Evolutionary conservation across 768 basidiomycete species (phyloP).

Genomic region (Suillus subalutaceus): DNA sequence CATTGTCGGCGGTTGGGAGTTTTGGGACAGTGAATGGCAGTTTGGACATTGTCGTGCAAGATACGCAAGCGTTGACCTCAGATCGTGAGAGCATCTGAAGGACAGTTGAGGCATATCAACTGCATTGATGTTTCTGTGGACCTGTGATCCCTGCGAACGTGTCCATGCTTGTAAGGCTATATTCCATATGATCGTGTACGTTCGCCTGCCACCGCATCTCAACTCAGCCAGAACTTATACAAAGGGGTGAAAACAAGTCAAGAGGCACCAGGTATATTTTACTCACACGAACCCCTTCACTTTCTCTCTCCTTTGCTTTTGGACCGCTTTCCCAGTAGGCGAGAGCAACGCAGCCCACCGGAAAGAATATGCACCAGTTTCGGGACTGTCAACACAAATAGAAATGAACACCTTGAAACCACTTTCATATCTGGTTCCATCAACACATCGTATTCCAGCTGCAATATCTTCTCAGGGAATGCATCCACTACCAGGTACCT

Average conservation of each 20-base stretch:
- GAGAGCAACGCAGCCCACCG: conserved; percentile 60
- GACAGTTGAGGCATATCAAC: no score
- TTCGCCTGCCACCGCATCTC: conserved; percentile 52
- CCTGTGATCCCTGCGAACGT: conserved; percentile 70
- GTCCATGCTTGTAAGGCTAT: conserved; percentile 67
- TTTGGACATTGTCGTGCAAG: no score
- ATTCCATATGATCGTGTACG: conserved; percentile 78
- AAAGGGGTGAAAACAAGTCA: background rate
- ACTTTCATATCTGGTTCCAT: conserved; percentile 62
- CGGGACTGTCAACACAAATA: background rate
- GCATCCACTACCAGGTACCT: conserved; percentile 72
- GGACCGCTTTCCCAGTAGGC: conserved; percentile 15
- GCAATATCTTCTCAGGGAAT: conserved; percentile 63
- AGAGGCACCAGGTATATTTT: conserved; percentile 65
- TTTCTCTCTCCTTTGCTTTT: conserved; percentile 24
- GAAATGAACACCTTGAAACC: conserved; percentile 45
- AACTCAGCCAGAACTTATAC: conserved; percentile 7
- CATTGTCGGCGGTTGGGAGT: no score
- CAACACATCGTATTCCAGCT: conserved; percentile 62
- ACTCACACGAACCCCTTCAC: conserved; percentile 48
- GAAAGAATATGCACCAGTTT: conserved; percentile 73
- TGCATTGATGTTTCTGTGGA: no score
- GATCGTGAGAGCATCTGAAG: no score
- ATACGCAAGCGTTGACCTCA: no score
- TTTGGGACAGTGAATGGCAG: no score